A percentile compares a stretch with the other conserved stretches of the same genome.
These are phyloP conservation scores for Wickerhamomyces alni DNA, from an alignment of 805 yeast species.

Conservation along the genomic window DNA sequence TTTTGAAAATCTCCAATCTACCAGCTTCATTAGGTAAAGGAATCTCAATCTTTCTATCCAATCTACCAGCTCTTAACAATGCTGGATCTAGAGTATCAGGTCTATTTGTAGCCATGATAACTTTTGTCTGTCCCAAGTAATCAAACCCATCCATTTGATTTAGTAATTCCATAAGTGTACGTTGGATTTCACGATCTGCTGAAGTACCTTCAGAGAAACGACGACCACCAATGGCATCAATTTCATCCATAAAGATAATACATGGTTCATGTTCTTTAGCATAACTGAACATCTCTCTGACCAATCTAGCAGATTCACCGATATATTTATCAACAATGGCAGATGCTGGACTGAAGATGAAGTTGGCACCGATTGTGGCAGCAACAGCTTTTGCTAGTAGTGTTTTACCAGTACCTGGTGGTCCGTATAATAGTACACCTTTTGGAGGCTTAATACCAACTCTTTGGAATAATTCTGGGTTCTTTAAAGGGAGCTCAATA, in stretches of 20 bases:
- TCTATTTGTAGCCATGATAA: conserved; percentile 98
- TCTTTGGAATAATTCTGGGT: conserved; percentile 91
- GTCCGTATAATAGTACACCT: conserved; percentile 94
- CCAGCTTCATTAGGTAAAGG: conserved; percentile 96
- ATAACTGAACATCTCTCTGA: conserved; percentile 96
- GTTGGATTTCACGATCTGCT: conserved; percentile 97
- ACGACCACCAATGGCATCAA: conserved; percentile 98
- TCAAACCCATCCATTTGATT: conserved; percentile 99
- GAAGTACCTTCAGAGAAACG: conserved; percentile 97
- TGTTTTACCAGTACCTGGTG: conserved; percentile 98
- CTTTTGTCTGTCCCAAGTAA: conserved; percentile 91
- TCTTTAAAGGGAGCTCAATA: conserved; percentile 92
- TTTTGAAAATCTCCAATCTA: conserved; percentile 87
- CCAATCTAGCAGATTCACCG: conserved; percentile 94
- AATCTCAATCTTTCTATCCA: conserved; percentile 94
- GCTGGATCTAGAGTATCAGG: conserved; percentile 99
- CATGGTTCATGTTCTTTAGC: conserved; percentile 98
- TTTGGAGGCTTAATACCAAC: conserved; percentile 99
- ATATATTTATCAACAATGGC: conserved; percentile 97
- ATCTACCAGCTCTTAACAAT: conserved; percentile 91
- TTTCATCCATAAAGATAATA: conserved; percentile 96
- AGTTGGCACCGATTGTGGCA: conserved; percentile 96
- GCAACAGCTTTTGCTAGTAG: conserved; percentile 96
- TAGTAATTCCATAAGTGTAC: conserved; percentile 93
- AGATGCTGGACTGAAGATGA: conserved; percentile 96